Base-by-base conservation (phyloP, 257 asterid species). In the Ballota nigra region DNA sequence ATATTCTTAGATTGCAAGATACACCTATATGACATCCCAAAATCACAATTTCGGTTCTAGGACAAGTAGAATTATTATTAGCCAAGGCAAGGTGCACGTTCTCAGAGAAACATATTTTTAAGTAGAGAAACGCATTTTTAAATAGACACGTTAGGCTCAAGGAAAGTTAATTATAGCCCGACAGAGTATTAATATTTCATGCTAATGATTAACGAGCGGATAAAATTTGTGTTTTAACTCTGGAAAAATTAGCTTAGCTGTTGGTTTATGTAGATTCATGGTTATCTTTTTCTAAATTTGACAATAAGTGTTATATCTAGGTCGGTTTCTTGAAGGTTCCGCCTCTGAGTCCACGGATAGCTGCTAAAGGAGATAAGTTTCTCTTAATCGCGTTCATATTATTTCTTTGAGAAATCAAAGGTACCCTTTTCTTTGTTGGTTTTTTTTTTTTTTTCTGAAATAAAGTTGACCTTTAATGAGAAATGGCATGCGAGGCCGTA, bases 401-500 rank as follows among this genome's bases (percentile, higher is more conserved):
- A 6, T 70, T 71, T 41, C 58, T 65, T 26, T 19, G 52, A 60
- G 68, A 73, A 80, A 66, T 57, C 36, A n/a, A 66, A 60, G 52
- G 24, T 18, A 36, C 72, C 81, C 68, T 76, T 73, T 71, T 80
- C 59, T 18, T 68, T 7, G 6, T 56, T 78, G 20, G 22, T 69
- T 12, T 58, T 28, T 41, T 58, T 23, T 62, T 23, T 47, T 78
- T 77, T 69, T 61, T 78, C 33, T 16, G 66, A 49, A 55, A 66
- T 65, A 24, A 24, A 77, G 64, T 69, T 29, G 51, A 63, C 60
- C 66, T 23, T 70, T 76, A 1, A 59, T 71, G 76, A 70, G 68
- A 83, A 76, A 92, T 90, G 98, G 89, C 83, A 8, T 90, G 98
- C 84, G 79, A 77, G 71, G 83, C 79, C 49, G 74, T 75, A 43